phyloP scores from a whole-genome alignment of 306 rosid species.

The Trichosanthes truncata region DNA sequence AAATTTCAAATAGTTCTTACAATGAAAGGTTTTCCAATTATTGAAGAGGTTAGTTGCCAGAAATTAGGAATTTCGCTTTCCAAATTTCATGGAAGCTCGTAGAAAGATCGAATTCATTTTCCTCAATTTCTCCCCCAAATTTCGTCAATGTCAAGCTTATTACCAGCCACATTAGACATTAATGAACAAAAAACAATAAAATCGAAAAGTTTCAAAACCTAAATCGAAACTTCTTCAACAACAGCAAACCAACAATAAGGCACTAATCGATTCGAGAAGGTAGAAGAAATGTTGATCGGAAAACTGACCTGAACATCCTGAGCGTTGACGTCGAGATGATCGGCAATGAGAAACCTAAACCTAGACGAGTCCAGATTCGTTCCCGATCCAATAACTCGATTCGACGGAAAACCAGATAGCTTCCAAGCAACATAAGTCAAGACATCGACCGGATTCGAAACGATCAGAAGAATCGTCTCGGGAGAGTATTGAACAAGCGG shows the following conservation, averaged over 20 bases:
- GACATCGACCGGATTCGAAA: constrained; percentile 81
- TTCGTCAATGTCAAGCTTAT: neutral
- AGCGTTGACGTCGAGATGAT: constrained; percentile 87
- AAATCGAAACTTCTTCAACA: neutral
- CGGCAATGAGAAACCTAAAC: constrained; percentile 80
- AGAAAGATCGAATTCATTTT: neutral
- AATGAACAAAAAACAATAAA: neutral
- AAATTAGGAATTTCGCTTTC: no score
- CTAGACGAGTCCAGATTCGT: constrained; percentile 90
- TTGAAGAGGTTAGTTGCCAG: no score
- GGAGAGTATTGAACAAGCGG: constrained; percentile 57
- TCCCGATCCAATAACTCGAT: constrained; percentile 88
- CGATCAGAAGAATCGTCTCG: constrained; percentile 42
- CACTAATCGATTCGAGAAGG: neutral
- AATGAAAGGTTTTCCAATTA: no score
- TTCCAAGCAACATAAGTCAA: constrained; percentile 83
- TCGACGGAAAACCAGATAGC: constrained; percentile 75
- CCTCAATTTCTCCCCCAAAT: neutral
- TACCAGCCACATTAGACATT: neutral
- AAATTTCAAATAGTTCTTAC: no score
- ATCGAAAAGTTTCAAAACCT: neutral
- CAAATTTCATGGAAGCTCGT: no score
- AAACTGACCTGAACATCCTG: constrained; percentile 81
- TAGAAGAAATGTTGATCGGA: neutral
- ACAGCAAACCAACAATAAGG: neutral